These are phyloP conservation scores for Thamnidium elegans DNA, from an alignment of 192 early-diverging fungal species.

Conservation along the genomic window DNA sequence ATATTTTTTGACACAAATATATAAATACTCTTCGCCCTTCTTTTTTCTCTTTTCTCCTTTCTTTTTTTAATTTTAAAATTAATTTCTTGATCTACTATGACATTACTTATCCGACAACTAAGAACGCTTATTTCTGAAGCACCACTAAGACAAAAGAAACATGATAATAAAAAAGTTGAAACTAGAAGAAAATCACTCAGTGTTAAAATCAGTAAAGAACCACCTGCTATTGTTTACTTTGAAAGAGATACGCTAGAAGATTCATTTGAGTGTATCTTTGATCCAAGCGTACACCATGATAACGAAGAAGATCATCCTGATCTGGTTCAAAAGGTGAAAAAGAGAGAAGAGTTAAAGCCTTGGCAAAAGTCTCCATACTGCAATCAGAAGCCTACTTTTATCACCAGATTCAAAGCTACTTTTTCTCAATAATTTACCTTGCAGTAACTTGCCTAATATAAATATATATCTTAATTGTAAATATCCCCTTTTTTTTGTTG, in stretches of 20 bases:
- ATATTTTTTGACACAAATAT: not conserved
- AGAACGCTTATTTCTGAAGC: conserved; percentile 18
- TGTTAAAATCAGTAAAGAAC: conserved; percentile 34
- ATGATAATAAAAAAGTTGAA: not conserved
- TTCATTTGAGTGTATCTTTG: conserved; percentile 31
- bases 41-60: not conserved
- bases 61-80: not conserved
- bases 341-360: conserved; percentile 12
- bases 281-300: conserved; percentile 27
- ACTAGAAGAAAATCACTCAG: conserved; percentile 12
- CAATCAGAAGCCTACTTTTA: not conserved
- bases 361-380: conserved; percentile 24
- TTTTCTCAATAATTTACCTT: not conserved
- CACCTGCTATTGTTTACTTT: conserved; percentile 27
- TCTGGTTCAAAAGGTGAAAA: not conserved
- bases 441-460: no score
- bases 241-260: conserved; percentile 16
- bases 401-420: conserved; percentile 9
- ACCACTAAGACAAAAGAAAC: not conserved
- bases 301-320: conserved; percentile 35
- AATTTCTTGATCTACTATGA: conserved; percentile 10
- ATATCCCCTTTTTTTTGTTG: no score
- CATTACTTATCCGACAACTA: conserved; percentile 16
- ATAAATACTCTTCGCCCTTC: not conserved
- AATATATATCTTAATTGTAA: no score